Evolutionary conservation across 768 basidiomycete species (phyloP), one percentile per base, ranked within the genome.

Genomic region (Boletus bicolor): DNA sequence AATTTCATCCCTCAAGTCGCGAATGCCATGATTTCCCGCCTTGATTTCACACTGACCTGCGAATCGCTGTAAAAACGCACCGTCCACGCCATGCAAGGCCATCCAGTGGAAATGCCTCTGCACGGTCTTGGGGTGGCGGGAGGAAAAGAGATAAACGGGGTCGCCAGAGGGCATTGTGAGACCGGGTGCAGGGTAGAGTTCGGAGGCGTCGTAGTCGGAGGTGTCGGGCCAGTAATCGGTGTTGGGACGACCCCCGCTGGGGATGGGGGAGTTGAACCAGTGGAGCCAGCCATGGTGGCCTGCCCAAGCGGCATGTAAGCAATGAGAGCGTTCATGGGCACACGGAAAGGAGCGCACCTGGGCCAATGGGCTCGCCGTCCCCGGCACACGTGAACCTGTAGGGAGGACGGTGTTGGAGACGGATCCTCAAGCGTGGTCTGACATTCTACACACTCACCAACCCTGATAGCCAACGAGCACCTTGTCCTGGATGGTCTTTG

Each of bases 261-360:
- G 77, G 11, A 91, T 75, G 1, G 87, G 87, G n/a, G 75, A 63
- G 58, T 83, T 77, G 67, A 89, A 83, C 91, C 91, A 93, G 64
- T 93, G 91, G 19, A 91, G 75, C 91, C 91, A 93, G 30, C 91
- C 91, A 61, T 91, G 88, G 63, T 91, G 91, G 3, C 82, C 84
- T 68, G 44, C 26, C 79, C 4, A 9, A 35, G 19, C 8, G 8
- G 1, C 19, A 4, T 6, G 28, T 46, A 17, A 19, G 49, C 21
- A 26, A 26, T 9, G 24, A 34, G 12, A 11, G n/a, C 11, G 10
- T 19, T n/a, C 9, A 44, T 10, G 12, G 15, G 12, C 8, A 14
- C n/a, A 38, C 12, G 37, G 4, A 7, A 26, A 6, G 4, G 41
- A 53, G 2, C 60, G 41, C 42, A 81, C 85, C 84, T 68, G 83